Evolutionary conservation across 139 green algal species (phyloP).

Genomic region (Medakamo hakoo): DNA sequence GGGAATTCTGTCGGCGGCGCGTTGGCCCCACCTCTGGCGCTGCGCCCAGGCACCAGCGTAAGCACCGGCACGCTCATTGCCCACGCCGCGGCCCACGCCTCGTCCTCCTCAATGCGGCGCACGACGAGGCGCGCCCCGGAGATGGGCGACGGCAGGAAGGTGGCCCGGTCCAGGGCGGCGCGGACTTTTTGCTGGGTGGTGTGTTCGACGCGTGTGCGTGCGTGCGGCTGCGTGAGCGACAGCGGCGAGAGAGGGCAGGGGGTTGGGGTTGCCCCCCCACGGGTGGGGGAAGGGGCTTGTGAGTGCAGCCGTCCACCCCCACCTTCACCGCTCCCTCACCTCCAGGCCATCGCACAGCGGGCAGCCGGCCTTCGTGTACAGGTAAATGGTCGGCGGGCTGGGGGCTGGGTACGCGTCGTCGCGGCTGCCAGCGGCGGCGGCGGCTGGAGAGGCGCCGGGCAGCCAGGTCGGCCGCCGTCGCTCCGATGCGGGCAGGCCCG

Average conservation of each 20-base stretch:
- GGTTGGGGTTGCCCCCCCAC: not conserved
- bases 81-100: slow-evolving; percentile 18
- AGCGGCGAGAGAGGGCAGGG: not conserved
- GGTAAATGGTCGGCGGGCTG: too few species aligned
- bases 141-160: slow-evolving; percentile 24
- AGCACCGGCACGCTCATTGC: slow-evolving; percentile 27
- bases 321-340: slow-evolving; percentile 10
- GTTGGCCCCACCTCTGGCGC: too few species aligned
- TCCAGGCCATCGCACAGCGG: slow-evolving; percentile 34
- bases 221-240: too few species aligned
- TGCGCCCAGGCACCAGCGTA: too few species aligned
- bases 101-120: slow-evolving; percentile 20
- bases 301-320: not conserved
- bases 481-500: too few species aligned
- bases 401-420: too few species aligned
- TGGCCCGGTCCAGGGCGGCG: slow-evolving; percentile 26
- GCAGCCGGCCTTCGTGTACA: slow-evolving; percentile 45
- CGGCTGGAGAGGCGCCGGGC: too few species aligned
- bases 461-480: too few species aligned
- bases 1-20: not conserved
- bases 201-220: too few species aligned
- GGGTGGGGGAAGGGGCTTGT: not conserved
- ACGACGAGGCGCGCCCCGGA: slow-evolving; percentile 23
- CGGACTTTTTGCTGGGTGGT: slow-evolving; percentile 19
- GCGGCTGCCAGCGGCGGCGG: too few species aligned